A percentile compares a stretch with the other conserved stretches of the same genome.
phyloP scores from a whole-genome alignment of 768 basidiomycete genomes.

The Suillus weaverae region DNA sequence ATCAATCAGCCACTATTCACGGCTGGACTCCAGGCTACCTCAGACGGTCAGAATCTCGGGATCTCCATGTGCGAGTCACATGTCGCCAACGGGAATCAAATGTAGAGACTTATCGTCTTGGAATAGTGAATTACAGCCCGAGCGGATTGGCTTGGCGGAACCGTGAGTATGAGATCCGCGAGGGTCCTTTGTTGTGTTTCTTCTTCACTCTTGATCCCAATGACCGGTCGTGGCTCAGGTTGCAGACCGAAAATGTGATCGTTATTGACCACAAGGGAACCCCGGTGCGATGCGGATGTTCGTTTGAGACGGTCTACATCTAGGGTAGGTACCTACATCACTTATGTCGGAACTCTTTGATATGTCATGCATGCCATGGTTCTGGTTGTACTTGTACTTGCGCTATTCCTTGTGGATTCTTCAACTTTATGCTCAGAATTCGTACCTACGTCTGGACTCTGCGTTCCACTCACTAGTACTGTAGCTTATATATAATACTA shows the following conservation, averaged over 20 bases:
- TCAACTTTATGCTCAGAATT: no score
- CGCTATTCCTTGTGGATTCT: not conserved
- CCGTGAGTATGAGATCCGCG: not conserved
- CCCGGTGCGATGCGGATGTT: constrained; percentile 1
- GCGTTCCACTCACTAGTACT: not conserved
- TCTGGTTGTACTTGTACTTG: not conserved
- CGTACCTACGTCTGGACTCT: not conserved
- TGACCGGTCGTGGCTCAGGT: not conserved
- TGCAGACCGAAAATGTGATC: not conserved
- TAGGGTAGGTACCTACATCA: not conserved
- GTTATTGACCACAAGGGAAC: not conserved
- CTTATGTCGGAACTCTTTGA: not conserved
- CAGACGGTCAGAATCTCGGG: not conserved
- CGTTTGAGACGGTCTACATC: not conserved
- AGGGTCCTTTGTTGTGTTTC: not conserved
- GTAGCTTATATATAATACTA: no score
- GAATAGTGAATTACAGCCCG: not conserved
- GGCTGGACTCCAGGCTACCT: not conserved
- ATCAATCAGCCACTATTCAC: not conserved
- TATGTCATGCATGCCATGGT: not conserved
- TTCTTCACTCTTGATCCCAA: not conserved
- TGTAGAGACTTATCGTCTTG: not conserved
- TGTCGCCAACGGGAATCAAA: not conserved
- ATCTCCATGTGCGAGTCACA: not conserved
- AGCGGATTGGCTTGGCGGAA: not conserved